These are phyloP conservation scores for Sinapis alba DNA, from an alignment of 441 rosid genomes.

Conservation along the genomic window DNA sequence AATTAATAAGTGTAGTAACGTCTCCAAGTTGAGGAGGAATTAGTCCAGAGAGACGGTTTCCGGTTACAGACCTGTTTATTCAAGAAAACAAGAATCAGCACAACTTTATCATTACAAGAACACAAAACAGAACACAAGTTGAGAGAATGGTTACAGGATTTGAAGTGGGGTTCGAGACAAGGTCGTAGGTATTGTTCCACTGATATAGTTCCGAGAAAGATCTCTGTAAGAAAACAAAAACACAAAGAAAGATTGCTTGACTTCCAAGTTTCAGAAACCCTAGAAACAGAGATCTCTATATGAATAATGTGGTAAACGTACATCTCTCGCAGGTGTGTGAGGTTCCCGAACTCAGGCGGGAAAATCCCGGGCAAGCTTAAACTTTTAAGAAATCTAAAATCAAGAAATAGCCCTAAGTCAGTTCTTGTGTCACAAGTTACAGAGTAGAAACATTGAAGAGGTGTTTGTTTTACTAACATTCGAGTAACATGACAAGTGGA, in stretches of 20 bases:
- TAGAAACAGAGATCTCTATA: background rate
- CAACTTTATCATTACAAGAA: slow-evolving; percentile 4
- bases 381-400: slow-evolving; percentile 52
- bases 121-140: background rate
- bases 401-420: background rate
- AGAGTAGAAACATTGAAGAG: background rate
- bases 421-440: slow-evolving; percentile 4
- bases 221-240: slow-evolving; percentile 49
- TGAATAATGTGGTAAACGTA: slow-evolving; percentile 37
- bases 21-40: slow-evolving; percentile 64
- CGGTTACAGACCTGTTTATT: slow-evolving; percentile 52
- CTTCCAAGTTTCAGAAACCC: slow-evolving; percentile 4
- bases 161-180: slow-evolving; percentile 56
- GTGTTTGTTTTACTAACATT: slow-evolving; percentile 43
- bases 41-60: slow-evolving; percentile 72
- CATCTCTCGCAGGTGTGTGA: slow-evolving; percentile 57
- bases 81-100: slow-evolving; percentile 8
- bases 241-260: slow-evolving; percentile 9
- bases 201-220: slow-evolving; percentile 69
- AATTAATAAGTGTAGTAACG: slow-evolving; percentile 49
- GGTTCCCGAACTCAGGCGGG: slow-evolving; percentile 67
- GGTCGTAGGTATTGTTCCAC: slow-evolving; percentile 71
- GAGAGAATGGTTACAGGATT: slow-evolving; percentile 48
- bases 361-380: slow-evolving; percentile 58
- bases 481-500: slow-evolving; percentile 58